phyloP scores from a whole-genome alignment of 306 rosid species.

The Lathyrus aphaca region DNA sequence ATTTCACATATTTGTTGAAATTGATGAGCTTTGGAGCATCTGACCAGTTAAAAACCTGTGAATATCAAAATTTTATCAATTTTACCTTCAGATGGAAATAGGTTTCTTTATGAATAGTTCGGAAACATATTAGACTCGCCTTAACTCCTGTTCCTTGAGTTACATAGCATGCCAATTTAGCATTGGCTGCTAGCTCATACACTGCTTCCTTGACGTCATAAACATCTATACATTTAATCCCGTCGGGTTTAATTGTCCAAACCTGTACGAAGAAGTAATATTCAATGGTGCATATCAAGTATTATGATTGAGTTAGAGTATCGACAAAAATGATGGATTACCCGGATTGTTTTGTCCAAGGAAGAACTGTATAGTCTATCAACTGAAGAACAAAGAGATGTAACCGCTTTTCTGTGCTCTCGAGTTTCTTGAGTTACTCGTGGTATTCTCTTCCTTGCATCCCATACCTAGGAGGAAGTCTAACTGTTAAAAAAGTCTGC shows the following conservation, averaged over 20 bases:
- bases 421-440: constrained; percentile 80
- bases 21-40: constrained; percentile 70
- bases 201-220: constrained; percentile 85
- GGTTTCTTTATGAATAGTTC: constrained; percentile 24
- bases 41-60: constrained; percentile 69
- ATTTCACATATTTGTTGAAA: constrained; percentile 78
- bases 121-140: constrained; percentile 50
- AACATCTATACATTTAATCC: constrained; percentile 68
- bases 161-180: constrained; percentile 68
- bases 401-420: constrained; percentile 83
- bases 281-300: constrained; percentile 22
- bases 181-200: constrained; percentile 65
- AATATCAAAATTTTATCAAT: constrained; percentile 32
- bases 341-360: constrained; percentile 90
- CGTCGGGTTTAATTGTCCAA: constrained; percentile 71
- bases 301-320: constrained; percentile 14
- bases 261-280: constrained; percentile 48
- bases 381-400: constrained; percentile 65
- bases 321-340: constrained; percentile 39
- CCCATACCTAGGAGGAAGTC: constrained; percentile 74
- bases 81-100: constrained; percentile 27
- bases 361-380: constrained; percentile 84
- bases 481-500: constrained; percentile 22
- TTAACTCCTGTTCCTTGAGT: constrained; percentile 85
- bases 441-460: constrained; percentile 61